A percentile compares a stretch with the other conserved stretches of the same genome.
These are phyloP conservation scores for Leccinum fibrillosum DNA, from an alignment of 768 basidiomycete genomes.

Conservation along the genomic window DNA sequence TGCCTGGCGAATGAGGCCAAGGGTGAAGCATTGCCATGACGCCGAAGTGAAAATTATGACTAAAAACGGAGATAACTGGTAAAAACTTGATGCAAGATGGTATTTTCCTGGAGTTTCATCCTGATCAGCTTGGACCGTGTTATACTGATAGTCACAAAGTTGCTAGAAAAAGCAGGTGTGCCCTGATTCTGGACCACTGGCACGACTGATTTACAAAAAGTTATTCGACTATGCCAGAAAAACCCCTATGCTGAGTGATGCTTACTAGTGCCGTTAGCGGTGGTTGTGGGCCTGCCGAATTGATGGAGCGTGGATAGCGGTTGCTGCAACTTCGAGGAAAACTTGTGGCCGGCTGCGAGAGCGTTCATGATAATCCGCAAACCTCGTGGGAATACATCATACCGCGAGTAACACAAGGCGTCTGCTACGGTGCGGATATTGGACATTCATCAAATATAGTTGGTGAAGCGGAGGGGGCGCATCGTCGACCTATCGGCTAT, in stretches of 20 bases:
- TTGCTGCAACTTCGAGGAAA: slow-evolving; percentile 16
- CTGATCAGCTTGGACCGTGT: slow-evolving; percentile 1
- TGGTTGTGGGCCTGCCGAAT: slow-evolving; percentile 1
- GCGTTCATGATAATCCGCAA: slow-evolving; percentile 10
- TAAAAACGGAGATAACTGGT: slow-evolving; percentile 8
- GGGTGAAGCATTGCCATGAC: slow-evolving; percentile 23
- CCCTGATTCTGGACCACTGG: slow-evolving; percentile 4
- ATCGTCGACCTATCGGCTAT: slow-evolving; percentile 16
- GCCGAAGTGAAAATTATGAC: not conserved
- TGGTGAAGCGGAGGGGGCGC: slow-evolving; percentile 4
- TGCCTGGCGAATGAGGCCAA: slow-evolving; percentile 11
- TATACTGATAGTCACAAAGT: not conserved
- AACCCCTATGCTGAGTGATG: not conserved
- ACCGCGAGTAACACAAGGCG: slow-evolving; percentile 9
- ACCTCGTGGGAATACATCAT: slow-evolving; percentile 15
- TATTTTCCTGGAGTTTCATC: slow-evolving; percentile 1
- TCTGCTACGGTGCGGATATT: slow-evolving; percentile 28
- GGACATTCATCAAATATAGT: slow-evolving; percentile 15
- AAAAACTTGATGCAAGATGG: slow-evolving; percentile 7
- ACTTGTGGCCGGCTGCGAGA: slow-evolving; percentile 25
- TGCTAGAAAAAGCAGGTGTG: not conserved
- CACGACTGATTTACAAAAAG: not conserved
- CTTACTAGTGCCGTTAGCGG: slow-evolving; percentile 2
- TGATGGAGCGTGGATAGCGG: slow-evolving; percentile 5
- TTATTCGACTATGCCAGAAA: not conserved